Evolutionary conservation across 31 red algal species (phyloP).

Genomic region (Odonthalia washingtoniensis): DNA sequence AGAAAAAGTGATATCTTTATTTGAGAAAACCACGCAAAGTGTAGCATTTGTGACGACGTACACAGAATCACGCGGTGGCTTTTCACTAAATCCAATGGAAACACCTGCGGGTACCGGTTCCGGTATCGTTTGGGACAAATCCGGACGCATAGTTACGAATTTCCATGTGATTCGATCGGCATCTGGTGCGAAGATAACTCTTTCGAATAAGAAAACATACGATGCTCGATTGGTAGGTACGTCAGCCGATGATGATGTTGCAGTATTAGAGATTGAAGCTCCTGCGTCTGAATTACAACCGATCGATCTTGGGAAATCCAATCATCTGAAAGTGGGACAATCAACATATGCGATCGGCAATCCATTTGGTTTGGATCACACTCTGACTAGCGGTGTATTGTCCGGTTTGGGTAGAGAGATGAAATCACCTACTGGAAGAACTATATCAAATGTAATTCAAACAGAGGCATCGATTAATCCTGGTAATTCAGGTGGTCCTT

Average conservation of each 20-base stretch:
- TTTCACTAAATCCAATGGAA: constrained; percentile 89
- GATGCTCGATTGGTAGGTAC: constrained; percentile 92
- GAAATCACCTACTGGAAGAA: constrained; percentile 84
- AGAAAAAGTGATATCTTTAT: constrained; percentile 66
- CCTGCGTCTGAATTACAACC: constrained; percentile 76
- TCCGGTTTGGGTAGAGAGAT: constrained; percentile 91
- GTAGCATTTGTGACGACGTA: constrained; percentile 94
- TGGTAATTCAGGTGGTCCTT: constrained; percentile 96
- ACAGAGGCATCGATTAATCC: constrained; percentile 99
- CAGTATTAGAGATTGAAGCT: constrained; percentile 91
- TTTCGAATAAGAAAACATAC: constrained; percentile 84
- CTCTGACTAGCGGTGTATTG: constrained; percentile 91
- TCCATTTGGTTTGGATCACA: constrained; percentile 97
- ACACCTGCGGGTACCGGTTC: constrained; percentile 90
- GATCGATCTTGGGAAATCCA: constrained; percentile 69
- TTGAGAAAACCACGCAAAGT: constrained; percentile 70
- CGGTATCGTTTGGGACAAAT: constrained; percentile 96
- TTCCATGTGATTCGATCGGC: constrained; percentile 93
- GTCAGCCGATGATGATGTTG: constrained; percentile 95
- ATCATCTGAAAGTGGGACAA: constrained; percentile 88
- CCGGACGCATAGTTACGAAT: constrained; percentile 98
- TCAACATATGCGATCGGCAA: constrained; percentile 98
- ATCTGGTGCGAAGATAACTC: constrained; percentile 83
- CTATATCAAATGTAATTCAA: constrained; percentile 96
- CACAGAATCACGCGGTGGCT: constrained; percentile 61